Conservation (phyloP, 1,284 basidiomycete species). For the Athelia psychrophila region DNA sequence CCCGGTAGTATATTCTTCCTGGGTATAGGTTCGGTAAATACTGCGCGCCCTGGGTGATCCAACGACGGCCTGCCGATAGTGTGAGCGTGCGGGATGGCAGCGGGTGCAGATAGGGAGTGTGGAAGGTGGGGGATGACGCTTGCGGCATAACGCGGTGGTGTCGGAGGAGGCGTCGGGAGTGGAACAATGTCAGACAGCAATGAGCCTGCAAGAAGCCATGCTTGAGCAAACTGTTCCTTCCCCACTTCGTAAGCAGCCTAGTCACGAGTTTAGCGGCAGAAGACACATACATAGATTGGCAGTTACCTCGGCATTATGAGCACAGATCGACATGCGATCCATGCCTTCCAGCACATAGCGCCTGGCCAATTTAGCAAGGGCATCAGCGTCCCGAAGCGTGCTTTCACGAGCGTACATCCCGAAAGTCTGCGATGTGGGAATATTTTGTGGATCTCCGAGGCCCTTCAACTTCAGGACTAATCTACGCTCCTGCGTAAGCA, state of each 20-base stretch:
- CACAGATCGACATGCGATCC: conserved; percentile 48
- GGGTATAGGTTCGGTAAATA: not conserved
- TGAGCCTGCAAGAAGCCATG: conserved; percentile 66
- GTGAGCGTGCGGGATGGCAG: conserved; percentile 33
- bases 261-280: not conserved
- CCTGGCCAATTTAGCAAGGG: conserved; percentile 63
- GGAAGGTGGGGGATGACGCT: conserved; percentile 22
- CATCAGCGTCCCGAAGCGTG: conserved; percentile 39
- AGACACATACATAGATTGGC: not conserved
- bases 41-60: not conserved
- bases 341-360: conserved; percentile 63
- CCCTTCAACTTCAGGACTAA: conserved; percentile 41
- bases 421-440: conserved; percentile 50
- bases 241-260: conserved; percentile 66
- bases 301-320: conserved; percentile 57
- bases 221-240: conserved; percentile 59
- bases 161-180: conserved; percentile 21
- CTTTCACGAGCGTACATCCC: conserved; percentile 44
- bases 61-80: not conserved
- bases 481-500: conserved; percentile 32
- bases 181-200: conserved; percentile 51
- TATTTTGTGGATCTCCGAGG: conserved; percentile 47
- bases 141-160: conserved; percentile 12
- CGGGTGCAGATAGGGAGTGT: conserved; percentile 42
- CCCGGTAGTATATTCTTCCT: not conserved